phyloP scores from a whole-genome alignment of 1,284 basidiomycete genomes.

The Ceratorhiza oryzae-sativae region DNA sequence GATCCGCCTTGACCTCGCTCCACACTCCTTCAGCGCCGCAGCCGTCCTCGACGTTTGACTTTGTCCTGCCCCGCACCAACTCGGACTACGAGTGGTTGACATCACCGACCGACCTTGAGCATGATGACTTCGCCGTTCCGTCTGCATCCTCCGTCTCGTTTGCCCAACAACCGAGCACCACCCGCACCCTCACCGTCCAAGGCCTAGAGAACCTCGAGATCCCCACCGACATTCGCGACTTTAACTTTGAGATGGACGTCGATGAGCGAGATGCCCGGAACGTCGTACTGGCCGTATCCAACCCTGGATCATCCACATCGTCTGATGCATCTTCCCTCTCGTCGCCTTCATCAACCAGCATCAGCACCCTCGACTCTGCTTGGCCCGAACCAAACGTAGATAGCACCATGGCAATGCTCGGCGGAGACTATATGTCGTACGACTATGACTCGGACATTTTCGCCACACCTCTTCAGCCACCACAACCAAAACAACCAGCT shows the following conservation, averaged over 20 bases:
- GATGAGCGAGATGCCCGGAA: constrained; percentile 26
- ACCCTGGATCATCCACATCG: constrained; percentile 1
- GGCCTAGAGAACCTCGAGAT: constrained; percentile 31
- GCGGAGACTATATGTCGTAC: constrained; percentile 31
- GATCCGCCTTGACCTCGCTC: not conserved
- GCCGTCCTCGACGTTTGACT: constrained; percentile 33
- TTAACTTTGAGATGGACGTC: constrained; percentile 28
- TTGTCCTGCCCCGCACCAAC: constrained; percentile 31
- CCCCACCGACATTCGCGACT: constrained; percentile 17
- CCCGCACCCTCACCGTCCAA: constrained; percentile 25
- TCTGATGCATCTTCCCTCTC: not conserved
- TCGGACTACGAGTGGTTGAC: constrained; percentile 28
- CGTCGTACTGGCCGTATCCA: constrained; percentile 23
- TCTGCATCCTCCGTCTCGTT: not conserved
- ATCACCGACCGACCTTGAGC: constrained; percentile 12
- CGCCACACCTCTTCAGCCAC: not conserved
- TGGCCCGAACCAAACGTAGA: constrained; percentile 30
- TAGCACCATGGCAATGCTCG: constrained; percentile 22
- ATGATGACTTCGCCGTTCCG: constrained; percentile 2
- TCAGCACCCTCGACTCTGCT: constrained; percentile 7
- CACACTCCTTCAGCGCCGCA: constrained; percentile 26
- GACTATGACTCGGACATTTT: constrained; percentile 30
- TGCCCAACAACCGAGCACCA: constrained; percentile 7
- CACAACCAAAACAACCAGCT: not conserved
- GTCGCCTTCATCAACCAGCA: not conserved